Evolutionary conservation across 345 rosid genomes (phyloP), one percentile per base, ranked within the genome.

Genomic region (Aethionema arabicum): DNA sequence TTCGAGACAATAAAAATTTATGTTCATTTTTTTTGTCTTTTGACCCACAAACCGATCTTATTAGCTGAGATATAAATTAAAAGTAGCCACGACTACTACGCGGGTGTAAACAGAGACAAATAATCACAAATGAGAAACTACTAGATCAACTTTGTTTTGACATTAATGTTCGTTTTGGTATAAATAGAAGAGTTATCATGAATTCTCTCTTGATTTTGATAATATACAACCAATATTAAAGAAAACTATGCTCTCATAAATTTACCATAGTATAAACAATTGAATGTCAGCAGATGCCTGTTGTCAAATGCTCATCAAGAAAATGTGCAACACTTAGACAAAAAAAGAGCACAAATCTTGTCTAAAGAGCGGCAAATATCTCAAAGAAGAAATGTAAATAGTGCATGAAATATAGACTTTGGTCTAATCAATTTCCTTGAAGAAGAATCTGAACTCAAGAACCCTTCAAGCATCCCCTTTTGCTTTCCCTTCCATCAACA

Each of bases 321-420:
- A 78, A 72, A 63, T 72, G 56, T 45, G 30, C 72, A 45, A 70
- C 61, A 56, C 46, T 60, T 63, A 65, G 65, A 69, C 72, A 63
- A 68, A 52, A 63, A 11, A 46, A 64, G 68, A 15, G 14, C 43
- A 70, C 60, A 57, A 70, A 31, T 21, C 57, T 69, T 52, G 70
- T 64, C n/a, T n/a, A n/a, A n/a, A n/a, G n/a, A n/a, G n/a, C n/a
- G n/a, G n/a, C n/a, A n/a, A n/a, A n/a, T n/a, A n/a, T n/a, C 65
- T 84, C 77, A 90, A 49, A 91, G 83, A 69, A 91, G 91, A 74
- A 88, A 79, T 9, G 98, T 79, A 77, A 86, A 79, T 10, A 91
- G 63, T 38, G 88, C 82, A 76, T 84, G 90, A 53, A 91, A 77
- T 50, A 88, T 77, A 42, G 95, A 88, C 71, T 78, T 86, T 4